These are phyloP conservation scores for Hanseniaspora hatyaiensis DNA, from an alignment of 805 yeast genomes.

Conservation along the genomic window DNA sequence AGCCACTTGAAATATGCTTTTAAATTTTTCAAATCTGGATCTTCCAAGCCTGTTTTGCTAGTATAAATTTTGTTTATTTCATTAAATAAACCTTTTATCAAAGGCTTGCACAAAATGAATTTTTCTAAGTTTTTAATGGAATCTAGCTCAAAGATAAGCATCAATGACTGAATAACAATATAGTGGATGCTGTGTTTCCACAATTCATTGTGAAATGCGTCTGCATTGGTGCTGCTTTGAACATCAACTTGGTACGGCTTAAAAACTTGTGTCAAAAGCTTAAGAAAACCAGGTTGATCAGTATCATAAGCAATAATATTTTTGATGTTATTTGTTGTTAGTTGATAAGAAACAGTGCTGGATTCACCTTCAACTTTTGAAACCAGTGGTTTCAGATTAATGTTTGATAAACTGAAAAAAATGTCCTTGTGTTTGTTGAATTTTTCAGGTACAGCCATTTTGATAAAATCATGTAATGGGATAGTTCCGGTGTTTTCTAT, in stretches of 20 bases:
- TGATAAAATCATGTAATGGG: background rate
- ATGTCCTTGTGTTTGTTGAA: background rate
- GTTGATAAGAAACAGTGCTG: no score
- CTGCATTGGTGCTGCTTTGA: conserved; percentile 35
- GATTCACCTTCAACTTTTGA: conserved; percentile 27
- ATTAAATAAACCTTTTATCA: conserved; percentile 63
- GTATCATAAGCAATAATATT: conserved; percentile 34
- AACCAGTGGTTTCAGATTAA: conserved; percentile 23
- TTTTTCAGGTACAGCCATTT: background rate
- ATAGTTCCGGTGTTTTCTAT: conserved; percentile 11
- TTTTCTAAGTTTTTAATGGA: conserved; percentile 45
- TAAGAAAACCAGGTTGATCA: conserved; percentile 35
- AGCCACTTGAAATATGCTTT: conserved; percentile 37
- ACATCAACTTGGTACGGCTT: conserved; percentile 31
- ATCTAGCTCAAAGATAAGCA: conserved; percentile 61
- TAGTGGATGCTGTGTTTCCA: conserved; percentile 78
- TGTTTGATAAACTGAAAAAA: conserved; percentile 18
- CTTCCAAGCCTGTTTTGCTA: conserved; percentile 16
- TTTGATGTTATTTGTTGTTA: no score
- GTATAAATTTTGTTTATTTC: conserved; percentile 65
- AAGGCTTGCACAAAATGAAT: conserved; percentile 74
- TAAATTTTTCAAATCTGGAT: conserved; percentile 50
- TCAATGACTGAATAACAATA: conserved; percentile 64
- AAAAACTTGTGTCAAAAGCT: conserved; percentile 34
- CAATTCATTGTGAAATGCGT: conserved; percentile 43